phyloP scores from a whole-genome alignment of 345 rosid genomes.

The Chamaenerion angustifolium region DNA sequence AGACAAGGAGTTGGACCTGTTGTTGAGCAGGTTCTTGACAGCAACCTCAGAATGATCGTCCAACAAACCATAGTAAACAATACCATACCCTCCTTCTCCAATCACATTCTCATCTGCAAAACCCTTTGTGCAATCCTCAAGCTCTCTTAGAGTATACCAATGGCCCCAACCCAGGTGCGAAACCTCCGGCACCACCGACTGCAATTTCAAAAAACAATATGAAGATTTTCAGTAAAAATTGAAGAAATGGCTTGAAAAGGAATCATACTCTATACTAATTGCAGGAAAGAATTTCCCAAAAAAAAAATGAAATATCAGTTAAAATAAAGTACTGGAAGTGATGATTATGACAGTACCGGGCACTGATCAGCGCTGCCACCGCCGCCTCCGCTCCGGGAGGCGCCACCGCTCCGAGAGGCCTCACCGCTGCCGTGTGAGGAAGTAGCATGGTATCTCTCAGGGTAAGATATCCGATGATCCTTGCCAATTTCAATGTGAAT shows the following conservation, averaged over 20 bases:
- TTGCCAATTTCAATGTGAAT: conserved; percentile 44
- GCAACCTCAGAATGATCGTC: conserved; percentile 57
- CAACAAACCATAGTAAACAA: conserved; percentile 71
- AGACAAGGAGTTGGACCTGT: conserved; percentile 31
- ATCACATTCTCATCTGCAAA: conserved; percentile 68
- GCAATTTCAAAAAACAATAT: neutral
- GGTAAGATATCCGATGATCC: conserved; percentile 40
- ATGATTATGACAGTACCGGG: too few relatives aligned
- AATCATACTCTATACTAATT: too few relatives aligned
- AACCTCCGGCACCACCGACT: conserved; percentile 39
- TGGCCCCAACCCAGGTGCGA: conserved; percentile 48
- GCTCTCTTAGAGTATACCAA: conserved; percentile 69
- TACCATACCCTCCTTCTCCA: conserved; percentile 94
- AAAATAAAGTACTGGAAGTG: too few relatives aligned
- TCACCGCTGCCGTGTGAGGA: conserved; percentile 24
- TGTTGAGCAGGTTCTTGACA: conserved; percentile 80
- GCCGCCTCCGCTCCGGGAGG: conserved; percentile 14
- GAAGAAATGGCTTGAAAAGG: too few relatives aligned
- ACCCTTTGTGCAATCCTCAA: conserved; percentile 57
- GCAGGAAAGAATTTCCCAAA: too few relatives aligned
- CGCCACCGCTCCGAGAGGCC: conserved; percentile 17
- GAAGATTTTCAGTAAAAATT: too few relatives aligned
- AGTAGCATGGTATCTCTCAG: conserved; percentile 9
- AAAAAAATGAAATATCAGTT: too few relatives aligned
- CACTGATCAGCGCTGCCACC: conserved; percentile 12